Evolutionary conservation across 1,284 basidiomycete species (phyloP).

Genomic region (Schizopora paradoxa): DNA sequence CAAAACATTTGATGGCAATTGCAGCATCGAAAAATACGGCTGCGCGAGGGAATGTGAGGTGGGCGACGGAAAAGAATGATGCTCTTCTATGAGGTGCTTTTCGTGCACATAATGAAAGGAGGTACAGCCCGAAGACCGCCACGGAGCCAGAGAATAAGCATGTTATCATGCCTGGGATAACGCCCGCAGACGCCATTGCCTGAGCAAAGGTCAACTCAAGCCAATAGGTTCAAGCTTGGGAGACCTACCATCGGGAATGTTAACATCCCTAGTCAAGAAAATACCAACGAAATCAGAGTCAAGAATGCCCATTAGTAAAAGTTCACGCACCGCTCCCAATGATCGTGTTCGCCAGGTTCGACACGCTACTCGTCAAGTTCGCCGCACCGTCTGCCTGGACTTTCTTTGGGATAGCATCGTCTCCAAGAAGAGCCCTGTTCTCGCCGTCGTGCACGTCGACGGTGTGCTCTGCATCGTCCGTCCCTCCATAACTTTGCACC

Average conservation of each 20-base stretch:
- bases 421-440: slow-evolving; percentile 49
- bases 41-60: slow-evolving; percentile 80
- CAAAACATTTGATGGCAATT: slow-evolving; percentile 95
- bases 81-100: slow-evolving; percentile 69
- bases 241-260: slow-evolving; percentile 69
- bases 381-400: slow-evolving; percentile 56
- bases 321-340: slow-evolving; percentile 73
- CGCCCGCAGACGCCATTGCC: slow-evolving; percentile 81
- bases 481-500: slow-evolving; percentile 60
- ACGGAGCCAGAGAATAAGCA: slow-evolving; percentile 83
- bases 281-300: slow-evolving; percentile 13
- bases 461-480: slow-evolving; percentile 20
- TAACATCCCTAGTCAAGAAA: slow-evolving; percentile 59
- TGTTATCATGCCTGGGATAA: slow-evolving; percentile 84
- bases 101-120: slow-evolving; percentile 85
- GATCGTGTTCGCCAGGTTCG: slow-evolving; percentile 83
- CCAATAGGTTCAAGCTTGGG: background rate
- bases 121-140: slow-evolving; percentile 84
- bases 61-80: slow-evolving; percentile 84
- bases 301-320: slow-evolving; percentile 1
- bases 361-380: slow-evolving; percentile 57
- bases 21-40: slow-evolving; percentile 88
- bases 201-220: slow-evolving; percentile 30
- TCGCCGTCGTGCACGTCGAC: slow-evolving; percentile 24
- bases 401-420: slow-evolving; percentile 29